Base-by-base conservation (phyloP, 345 rosid species). In the Dipteronia sinensis region DNA sequence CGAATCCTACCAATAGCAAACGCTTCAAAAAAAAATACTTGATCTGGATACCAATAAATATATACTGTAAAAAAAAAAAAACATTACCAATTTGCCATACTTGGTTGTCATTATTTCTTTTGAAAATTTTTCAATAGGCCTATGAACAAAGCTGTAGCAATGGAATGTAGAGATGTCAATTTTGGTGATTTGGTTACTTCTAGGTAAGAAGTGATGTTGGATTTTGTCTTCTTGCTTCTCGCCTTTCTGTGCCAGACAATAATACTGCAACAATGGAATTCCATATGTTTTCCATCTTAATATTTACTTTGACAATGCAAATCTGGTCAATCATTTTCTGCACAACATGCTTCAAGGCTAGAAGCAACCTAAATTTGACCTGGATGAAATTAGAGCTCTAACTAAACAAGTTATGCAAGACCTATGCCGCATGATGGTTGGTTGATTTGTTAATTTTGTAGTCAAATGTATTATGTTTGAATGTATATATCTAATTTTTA, bases 341-440 rank as follows among this genome's bases (percentile, higher is more conserved):
- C 88, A 31, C 88, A 86, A 71, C 90, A 86, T 65, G 80, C 95
- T 71, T 86, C 98, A 23, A 87, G 91, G 78, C 89, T 88, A 67
- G 97, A 92, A 65, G 67, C 98, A 92, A 73, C 94, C 99, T 68
- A 96, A 96, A 89, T 81, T 96, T 85, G 99, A 96, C 71, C 97
- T 93, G 0, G 98, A 96, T 3, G 92, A 89, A 84, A 66, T 92
- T 58, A 89, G 95, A 82, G 95, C 95, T 47, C 97, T 98, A 69
- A 89, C 92, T 4, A 96, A 92, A 83, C 92, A 90, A 85, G 90
- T 82, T 64, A 81, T 88, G 10, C 97, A 90, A 78, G 99, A 96
- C 86, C 97, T 90, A 82, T 97, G 98, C 47, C 94, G 98, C 22
- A 55, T 85, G 62, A 94, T 94, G 97, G 99, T 96, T 77, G 47